A percentile compares a stretch with the other conserved stretches of the same genome.
Evolutionary conservation across 106 monocot genomes (phyloP).

Genomic region (Allium sativum): DNA sequence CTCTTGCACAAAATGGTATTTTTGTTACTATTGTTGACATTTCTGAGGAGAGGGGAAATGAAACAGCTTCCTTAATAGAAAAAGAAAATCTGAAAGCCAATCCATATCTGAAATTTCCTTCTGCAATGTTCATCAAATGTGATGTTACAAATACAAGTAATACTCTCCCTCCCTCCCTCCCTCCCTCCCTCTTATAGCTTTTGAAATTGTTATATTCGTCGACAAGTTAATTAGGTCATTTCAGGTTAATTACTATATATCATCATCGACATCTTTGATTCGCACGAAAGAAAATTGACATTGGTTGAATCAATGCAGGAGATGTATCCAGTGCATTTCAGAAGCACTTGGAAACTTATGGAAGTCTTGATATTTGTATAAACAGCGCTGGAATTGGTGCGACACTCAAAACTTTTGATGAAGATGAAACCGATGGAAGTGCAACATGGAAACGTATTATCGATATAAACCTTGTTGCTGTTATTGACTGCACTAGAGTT

Average conservation of each 20-base stretch:
- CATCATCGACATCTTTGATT: too few species aligned
- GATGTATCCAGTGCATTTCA: slow-evolving; percentile 68
- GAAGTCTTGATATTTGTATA: slow-evolving; percentile 79
- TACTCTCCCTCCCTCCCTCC: too few species aligned
- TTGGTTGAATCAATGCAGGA: slow-evolving; percentile 15
- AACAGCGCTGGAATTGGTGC: slow-evolving; percentile 63
- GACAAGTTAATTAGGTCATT: not conserved
- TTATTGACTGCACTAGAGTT: slow-evolving; percentile 74
- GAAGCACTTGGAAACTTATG: slow-evolving; percentile 64
- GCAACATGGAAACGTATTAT: slow-evolving; percentile 79
- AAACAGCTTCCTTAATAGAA: slow-evolving; percentile 34
- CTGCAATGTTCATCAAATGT: slow-evolving; percentile 49
- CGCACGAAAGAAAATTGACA: too few species aligned
- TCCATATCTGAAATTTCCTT: slow-evolving; percentile 26
- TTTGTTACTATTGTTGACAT: slow-evolving; percentile 55
- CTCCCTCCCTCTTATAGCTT: not conserved
- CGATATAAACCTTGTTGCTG: slow-evolving; percentile 67
- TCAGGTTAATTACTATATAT: too few species aligned
- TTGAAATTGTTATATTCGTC: too few species aligned
- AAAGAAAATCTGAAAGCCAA: slow-evolving; percentile 37
- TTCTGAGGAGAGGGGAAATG: slow-evolving; percentile 51
- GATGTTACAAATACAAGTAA: slow-evolving; percentile 62
- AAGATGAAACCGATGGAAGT: slow-evolving; percentile 70
- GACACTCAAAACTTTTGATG: slow-evolving; percentile 27
- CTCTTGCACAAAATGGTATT: slow-evolving; percentile 53